These are phyloP conservation scores for Galeopsis tetrahit DNA, from an alignment of 257 asterid genomes.

Conservation along the genomic window DNA sequence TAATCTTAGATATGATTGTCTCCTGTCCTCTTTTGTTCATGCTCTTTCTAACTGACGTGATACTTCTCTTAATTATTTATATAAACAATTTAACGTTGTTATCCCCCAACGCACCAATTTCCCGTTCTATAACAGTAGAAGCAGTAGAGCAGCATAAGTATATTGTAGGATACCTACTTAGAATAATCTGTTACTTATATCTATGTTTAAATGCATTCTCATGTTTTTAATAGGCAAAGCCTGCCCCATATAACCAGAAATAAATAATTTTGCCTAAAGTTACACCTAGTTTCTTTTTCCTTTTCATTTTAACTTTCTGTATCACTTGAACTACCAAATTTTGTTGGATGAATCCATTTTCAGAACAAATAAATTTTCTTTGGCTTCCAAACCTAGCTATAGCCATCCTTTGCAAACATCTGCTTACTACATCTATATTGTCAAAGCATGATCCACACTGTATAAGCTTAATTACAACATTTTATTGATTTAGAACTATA, in stretches of 20 bases:
- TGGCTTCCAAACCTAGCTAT: not conserved
- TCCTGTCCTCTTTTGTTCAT: not conserved
- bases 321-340: not conserved
- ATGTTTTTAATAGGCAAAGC: slow-evolving; percentile 6
- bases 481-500: not conserved
- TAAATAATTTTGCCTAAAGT: not conserved
- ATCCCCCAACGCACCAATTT: not conserved
- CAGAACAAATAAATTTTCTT: not conserved
- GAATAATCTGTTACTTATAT: not conserved
- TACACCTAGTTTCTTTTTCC: not conserved
- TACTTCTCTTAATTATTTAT: not conserved
- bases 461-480: not conserved
- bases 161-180: not conserved
- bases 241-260: not conserved
- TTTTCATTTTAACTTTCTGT: not conserved
- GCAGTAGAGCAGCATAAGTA: not conserved
- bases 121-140: not conserved
- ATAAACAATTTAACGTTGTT: not conserved
- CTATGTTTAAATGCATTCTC: not conserved
- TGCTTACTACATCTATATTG: not conserved
- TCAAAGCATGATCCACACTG: not conserved
- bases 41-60: slow-evolving; percentile 1
- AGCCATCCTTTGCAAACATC: not conserved
- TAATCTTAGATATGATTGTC: not conserved
- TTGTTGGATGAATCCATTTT: slow-evolving; percentile 6